Evolutionary conservation across 805 yeast genomes (phyloP).

Genomic region (Saccharomycodes ludwigii): DNA sequence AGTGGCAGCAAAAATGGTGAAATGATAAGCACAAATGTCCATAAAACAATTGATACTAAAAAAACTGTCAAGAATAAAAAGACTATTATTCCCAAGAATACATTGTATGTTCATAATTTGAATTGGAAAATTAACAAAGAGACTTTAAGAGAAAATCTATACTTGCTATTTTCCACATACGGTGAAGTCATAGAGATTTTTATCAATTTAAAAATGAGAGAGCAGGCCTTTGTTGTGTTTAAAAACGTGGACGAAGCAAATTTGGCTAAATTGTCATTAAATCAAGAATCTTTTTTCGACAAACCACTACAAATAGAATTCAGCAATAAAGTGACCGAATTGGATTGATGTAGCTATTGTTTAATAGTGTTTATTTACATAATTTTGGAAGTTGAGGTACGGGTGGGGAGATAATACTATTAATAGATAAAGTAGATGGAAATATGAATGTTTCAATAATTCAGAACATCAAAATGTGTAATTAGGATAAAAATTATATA

Average conservation of each 20-base stretch:
- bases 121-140: slow-evolving; percentile 39
- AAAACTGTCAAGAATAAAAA: background rate
- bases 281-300: slow-evolving; percentile 39
- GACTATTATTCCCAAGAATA: slow-evolving; percentile 23
- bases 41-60: background rate
- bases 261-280: slow-evolving; percentile 35
- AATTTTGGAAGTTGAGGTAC: too few species aligned
- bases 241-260: slow-evolving; percentile 38
- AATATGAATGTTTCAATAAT: too few species aligned
- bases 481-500: too few species aligned
- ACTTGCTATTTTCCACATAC: slow-evolving; percentile 44
- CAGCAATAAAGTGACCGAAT: slow-evolving; percentile 25
- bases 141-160: slow-evolving; percentile 40
- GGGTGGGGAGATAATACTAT: too few species aligned
- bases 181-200: slow-evolving; percentile 52
- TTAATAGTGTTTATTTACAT: too few species aligned
- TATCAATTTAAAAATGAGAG: slow-evolving; percentile 35
- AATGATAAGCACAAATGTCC: background rate
- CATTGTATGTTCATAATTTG: slow-evolving; percentile 47
- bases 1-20: background rate
- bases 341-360: too few species aligned
- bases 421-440: too few species aligned
- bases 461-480: too few species aligned
- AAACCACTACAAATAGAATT: slow-evolving; percentile 35
- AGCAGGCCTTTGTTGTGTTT: slow-evolving; percentile 56